Evolutionary conservation across 306 rosid genomes (phyloP).

Genomic region (Amphicarpaea edgeworthii): DNA sequence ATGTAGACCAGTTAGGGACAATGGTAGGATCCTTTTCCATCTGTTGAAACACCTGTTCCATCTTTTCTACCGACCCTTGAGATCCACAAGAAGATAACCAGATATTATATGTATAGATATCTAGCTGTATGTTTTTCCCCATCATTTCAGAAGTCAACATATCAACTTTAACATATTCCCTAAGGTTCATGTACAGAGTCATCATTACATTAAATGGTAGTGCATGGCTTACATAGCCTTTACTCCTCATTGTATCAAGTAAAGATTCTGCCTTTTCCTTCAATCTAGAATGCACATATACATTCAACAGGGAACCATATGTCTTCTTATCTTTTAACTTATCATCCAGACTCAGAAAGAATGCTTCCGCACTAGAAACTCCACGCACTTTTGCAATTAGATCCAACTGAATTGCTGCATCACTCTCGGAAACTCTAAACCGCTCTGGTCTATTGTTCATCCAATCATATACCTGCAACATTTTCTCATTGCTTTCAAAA

Average conservation of each 20-base stretch:
- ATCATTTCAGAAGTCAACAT: slow-evolving; percentile 78
- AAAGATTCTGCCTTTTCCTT: slow-evolving; percentile 84
- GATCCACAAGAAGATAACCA: slow-evolving; percentile 92
- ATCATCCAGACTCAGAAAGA: slow-evolving; percentile 66
- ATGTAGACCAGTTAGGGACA: slow-evolving; percentile 89
- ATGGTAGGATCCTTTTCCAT: slow-evolving; percentile 72
- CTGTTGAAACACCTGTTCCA: slow-evolving; percentile 85
- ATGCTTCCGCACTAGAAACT: slow-evolving; percentile 75
- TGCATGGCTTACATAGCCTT: slow-evolving; percentile 66
- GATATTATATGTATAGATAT: slow-evolving; percentile 87
- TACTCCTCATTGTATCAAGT: slow-evolving; percentile 77
- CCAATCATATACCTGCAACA: slow-evolving; percentile 88
- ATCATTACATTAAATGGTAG: slow-evolving; percentile 96
- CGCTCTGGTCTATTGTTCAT: slow-evolving; percentile 85
- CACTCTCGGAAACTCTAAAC: slow-evolving; percentile 78
- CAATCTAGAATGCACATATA: slow-evolving; percentile 64
- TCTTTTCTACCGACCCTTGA: slow-evolving; percentile 72
- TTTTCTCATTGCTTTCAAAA: slow-evolving; percentile 16
- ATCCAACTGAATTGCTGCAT: slow-evolving; percentile 90
- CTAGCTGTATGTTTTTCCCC: slow-evolving; percentile 68
- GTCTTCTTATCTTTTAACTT: slow-evolving; percentile 71
- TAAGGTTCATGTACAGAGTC: slow-evolving; percentile 90
- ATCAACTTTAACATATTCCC: slow-evolving; percentile 83
- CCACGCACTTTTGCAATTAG: slow-evolving; percentile 83
- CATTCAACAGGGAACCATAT: slow-evolving; percentile 88